Conservation (phyloP, 2,329 filamentous ascomycete genomes). For the Ascochyta viciae-villosae region DNA sequence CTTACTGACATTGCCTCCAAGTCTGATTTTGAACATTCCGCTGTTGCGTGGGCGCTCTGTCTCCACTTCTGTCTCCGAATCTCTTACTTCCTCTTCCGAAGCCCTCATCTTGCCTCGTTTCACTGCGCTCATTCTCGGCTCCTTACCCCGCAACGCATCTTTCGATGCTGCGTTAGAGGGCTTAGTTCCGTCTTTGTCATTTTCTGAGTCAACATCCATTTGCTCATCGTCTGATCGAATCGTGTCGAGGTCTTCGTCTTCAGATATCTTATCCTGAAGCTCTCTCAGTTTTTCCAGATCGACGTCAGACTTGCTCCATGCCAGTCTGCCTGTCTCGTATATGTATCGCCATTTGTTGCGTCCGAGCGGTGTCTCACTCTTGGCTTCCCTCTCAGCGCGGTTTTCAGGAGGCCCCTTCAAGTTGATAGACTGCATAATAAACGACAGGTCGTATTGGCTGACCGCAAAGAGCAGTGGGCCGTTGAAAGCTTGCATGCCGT, state of each 20-base stretch:
- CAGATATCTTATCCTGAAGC: not conserved
- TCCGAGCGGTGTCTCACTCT: constrained; percentile 7
- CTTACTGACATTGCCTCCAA: not conserved
- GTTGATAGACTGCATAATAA: not conserved
- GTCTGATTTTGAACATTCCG: not conserved
- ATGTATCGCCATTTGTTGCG: constrained; percentile 28
- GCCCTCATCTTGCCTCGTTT: not conserved
- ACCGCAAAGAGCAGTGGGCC: constrained; percentile 21
- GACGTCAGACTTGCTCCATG: constrained; percentile 16
- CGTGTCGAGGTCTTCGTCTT: not conserved
- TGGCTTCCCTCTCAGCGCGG: not conserved
- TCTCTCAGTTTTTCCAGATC: not conserved
- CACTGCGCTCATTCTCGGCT: not conserved
- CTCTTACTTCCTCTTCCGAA: not conserved
- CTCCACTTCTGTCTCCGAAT: not conserved
- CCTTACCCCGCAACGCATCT: not conserved
- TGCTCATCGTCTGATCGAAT: constrained; percentile 15
- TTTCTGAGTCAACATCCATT: not conserved
- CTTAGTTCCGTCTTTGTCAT: not conserved
- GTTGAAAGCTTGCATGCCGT: constrained; percentile 23
- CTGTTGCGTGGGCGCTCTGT: not conserved
- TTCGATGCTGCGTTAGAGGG: too few species aligned
- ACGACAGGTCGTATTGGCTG: constrained; percentile 6
- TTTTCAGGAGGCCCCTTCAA: not conserved
- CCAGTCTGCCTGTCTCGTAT: constrained; percentile 25